Conservation (phyloP, 2,329 filamentous ascomycete species). For the Venturia oleaginea region DNA sequence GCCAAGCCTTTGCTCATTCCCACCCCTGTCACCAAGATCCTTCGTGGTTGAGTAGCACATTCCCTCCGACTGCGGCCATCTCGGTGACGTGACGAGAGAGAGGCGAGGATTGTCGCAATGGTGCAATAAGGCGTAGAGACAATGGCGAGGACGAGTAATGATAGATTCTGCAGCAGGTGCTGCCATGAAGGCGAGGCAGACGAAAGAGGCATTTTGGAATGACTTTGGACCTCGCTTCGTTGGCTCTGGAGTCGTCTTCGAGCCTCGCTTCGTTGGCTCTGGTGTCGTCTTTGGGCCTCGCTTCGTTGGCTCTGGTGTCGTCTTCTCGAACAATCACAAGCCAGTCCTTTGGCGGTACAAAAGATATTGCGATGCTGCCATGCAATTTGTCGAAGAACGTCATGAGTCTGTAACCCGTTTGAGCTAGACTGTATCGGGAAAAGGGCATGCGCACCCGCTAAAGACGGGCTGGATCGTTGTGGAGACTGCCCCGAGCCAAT, state of each 20-base stretch:
- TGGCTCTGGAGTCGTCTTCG: too few species aligned
- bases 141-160: conserved; percentile 33
- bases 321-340: not conserved
- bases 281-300: too few species aligned
- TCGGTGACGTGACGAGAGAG: conserved; percentile 21
- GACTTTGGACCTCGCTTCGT: not conserved
- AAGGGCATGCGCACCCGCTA: too few species aligned
- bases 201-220: not conserved
- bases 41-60: conserved; percentile 29
- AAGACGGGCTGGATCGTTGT: too few species aligned
- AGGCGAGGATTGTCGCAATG: conserved; percentile 16
- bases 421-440: not conserved
- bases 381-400: not conserved
- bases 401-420: not conserved
- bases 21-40: conserved; percentile 60
- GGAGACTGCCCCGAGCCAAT: too few species aligned
- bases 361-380: not conserved
- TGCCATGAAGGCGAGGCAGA: conserved; percentile 15
- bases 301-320: too few species aligned
- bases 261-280: too few species aligned
- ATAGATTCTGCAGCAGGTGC: conserved; percentile 16
- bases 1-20: conserved; percentile 62
- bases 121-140: conserved; percentile 23
- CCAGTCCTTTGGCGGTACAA: not conserved
- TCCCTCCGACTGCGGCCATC: conserved; percentile 34